Evolutionary conservation across 2,329 filamentous ascomycete genomes (phyloP).

Genomic region (Triangularia verruculosa): DNA sequence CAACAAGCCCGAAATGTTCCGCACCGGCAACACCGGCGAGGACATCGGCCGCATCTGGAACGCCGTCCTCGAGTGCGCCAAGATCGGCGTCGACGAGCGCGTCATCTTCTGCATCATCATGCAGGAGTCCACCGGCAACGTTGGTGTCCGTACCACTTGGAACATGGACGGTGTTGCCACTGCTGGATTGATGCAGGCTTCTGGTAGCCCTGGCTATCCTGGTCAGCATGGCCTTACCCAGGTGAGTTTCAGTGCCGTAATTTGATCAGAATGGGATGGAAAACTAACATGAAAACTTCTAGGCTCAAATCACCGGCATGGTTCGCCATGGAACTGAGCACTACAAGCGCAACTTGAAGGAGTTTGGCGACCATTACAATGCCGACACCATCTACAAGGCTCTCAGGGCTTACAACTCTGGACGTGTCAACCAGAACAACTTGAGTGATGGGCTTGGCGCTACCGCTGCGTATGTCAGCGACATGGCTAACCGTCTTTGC

Average conservation of each 20-base stretch:
- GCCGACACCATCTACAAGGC: slow-evolving; percentile 38
- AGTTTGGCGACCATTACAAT: slow-evolving; percentile 30
- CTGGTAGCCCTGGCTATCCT: slow-evolving; percentile 35
- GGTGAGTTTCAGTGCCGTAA: slow-evolving; percentile 20
- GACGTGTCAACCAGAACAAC: slow-evolving; percentile 35
- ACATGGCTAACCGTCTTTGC: slow-evolving; percentile 38
- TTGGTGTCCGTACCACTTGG: slow-evolving; percentile 36
- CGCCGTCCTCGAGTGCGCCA: slow-evolving; percentile 32
- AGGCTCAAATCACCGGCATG: slow-evolving; percentile 37
- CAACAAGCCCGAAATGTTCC: slow-evolving; percentile 7
- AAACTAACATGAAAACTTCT: not conserved
- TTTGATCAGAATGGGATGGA: too few species aligned
- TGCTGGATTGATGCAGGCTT: slow-evolving; percentile 41
- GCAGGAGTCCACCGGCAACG: slow-evolving; percentile 40
- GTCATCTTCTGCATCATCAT: slow-evolving; percentile 42
- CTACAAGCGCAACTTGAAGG: slow-evolving; percentile 29
- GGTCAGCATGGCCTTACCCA: slow-evolving; percentile 33
- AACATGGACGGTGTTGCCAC: slow-evolving; percentile 34
- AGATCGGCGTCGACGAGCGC: slow-evolving; percentile 35
- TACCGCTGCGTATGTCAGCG: slow-evolving; percentile 38
- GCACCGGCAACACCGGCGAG: slow-evolving; percentile 32
- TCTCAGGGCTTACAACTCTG: slow-evolving; percentile 41
- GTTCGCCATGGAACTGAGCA: slow-evolving; percentile 30
- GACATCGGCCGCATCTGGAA: slow-evolving; percentile 36
- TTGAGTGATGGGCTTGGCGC: slow-evolving; percentile 37